phyloP scores from a whole-genome alignment of 306 rosid species.

The Geum urbanum region DNA sequence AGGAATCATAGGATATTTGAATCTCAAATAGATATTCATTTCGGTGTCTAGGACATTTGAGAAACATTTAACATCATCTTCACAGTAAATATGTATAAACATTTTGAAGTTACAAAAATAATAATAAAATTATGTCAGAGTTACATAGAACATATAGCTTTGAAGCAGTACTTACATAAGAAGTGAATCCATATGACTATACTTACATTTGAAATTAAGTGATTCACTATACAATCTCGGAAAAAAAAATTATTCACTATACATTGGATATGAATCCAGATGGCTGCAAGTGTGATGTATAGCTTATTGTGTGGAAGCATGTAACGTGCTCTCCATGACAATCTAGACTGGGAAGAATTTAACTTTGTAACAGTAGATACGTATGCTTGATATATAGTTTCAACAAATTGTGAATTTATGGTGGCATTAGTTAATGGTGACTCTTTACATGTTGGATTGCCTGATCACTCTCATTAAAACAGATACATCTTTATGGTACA shows the following conservation, averaged over 20 bases:
- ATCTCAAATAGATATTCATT: neutral
- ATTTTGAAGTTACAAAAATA: neutral
- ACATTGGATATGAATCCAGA: neutral
- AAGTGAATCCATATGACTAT: no score
- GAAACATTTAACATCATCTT: neutral
- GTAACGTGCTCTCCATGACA: neutral
- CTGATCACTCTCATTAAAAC: constrained; percentile 27
- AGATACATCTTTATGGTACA: constrained; percentile 98
- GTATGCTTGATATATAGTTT: neutral
- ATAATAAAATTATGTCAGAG: neutral
- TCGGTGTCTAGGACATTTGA: constrained; percentile 4
- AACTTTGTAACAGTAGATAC: neutral
- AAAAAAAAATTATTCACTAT: no score
- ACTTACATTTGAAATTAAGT: neutral
- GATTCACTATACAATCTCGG: neutral
- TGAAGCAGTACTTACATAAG: neutral
- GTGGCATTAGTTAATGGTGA: constrained; percentile 3
- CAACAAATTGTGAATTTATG: neutral
- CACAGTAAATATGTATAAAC: neutral
- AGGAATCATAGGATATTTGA: neutral
- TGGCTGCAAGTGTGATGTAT: neutral
- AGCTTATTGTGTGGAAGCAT: neutral
- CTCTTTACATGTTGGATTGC: constrained; percentile 17
- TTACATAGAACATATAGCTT: neutral
- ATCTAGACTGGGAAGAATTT: neutral